Base-by-base conservation (phyloP, 331 rosid species). In the Quercus tomentella region DNA sequence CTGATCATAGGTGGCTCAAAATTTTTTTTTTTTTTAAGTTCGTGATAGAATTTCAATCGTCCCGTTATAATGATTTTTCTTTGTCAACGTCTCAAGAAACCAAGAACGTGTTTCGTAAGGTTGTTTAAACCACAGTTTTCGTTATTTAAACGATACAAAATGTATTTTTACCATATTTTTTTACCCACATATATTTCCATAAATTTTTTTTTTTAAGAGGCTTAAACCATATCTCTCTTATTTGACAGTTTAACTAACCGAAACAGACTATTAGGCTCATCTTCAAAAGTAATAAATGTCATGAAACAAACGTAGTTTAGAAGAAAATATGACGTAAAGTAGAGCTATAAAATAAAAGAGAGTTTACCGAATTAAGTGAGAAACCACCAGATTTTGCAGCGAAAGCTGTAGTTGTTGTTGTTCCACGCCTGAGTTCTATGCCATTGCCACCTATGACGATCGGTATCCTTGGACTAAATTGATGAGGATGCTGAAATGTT, bases 321-420 rank as follows among this genome's bases (percentile, higher is more conserved):
- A 14, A 26, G 31, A 14, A 15, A 62, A 25, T 14, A 16, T 62
- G 0, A 12, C 7, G 35, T 6, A 12, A 26, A 31, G n/a, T 10
- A 12, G 31, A 8, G 31, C 67, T 0, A 51, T 0, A 58, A 25
- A 1, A 14, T 9, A n/a, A 23, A 6, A 14, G 7, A 5, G 14
- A 7, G 8, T 62, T 8, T 73, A 89, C 93, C 83, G 96, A 79
- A 72, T 80, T 81, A 63, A 91, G 72, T 2, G 91, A 87, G 45
- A 87, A 86, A 14, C 91, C 92, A 10, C 91, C 93, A 30, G 90
- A 85, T 78, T 89, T 89, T 16, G 84, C 76, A 16, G 89, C 92
- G n/a, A 65, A 87, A 49, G 79, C 70, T 2, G 51, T 69, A 45
- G 72, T 7, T 14, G 70, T 65, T 63, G 72, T 7, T 14, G 70